phyloP scores from a whole-genome alignment of 164 flowering plant species.

The Kalanchoe fedtschenkoi region DNA sequence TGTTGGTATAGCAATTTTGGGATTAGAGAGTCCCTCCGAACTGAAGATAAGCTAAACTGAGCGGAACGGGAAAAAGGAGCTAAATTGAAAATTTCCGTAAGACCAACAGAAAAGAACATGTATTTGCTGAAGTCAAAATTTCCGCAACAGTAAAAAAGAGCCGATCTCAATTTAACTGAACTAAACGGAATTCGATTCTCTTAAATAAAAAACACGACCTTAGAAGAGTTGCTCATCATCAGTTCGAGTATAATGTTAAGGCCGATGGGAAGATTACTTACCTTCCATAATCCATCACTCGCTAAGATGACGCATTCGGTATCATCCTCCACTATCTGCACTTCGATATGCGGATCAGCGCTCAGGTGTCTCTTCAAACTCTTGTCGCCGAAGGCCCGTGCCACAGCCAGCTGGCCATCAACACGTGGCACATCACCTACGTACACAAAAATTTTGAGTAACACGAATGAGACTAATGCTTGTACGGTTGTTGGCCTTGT shows the following conservation, averaged over 20 bases:
- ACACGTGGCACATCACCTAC: slow-evolving; percentile 93
- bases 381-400: slow-evolving; percentile 97
- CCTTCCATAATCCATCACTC: slow-evolving; percentile 98
- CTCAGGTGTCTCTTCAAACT: slow-evolving; percentile 77
- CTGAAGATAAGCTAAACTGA: no score
- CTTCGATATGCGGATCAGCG: slow-evolving; percentile 69
- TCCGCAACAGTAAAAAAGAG: no score
- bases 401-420: slow-evolving; percentile 84
- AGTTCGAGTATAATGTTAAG: neutral
- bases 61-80: no score
- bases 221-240: neutral
- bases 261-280: slow-evolving; percentile 12
- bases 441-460: neutral
- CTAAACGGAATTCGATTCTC: no score
- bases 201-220: no score
- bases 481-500: neutral
- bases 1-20: no score
- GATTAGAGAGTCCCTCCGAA: no score
- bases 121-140: no score
- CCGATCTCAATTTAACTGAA: no score
- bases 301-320: slow-evolving; percentile 74
- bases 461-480: neutral
- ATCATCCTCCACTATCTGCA: slow-evolving; percentile 43
- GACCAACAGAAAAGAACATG: no score
- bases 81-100: no score